phyloP scores from a whole-genome alignment of 352 stramenopile genomes.

The Stephanocyclus meneghinianus region DNA sequence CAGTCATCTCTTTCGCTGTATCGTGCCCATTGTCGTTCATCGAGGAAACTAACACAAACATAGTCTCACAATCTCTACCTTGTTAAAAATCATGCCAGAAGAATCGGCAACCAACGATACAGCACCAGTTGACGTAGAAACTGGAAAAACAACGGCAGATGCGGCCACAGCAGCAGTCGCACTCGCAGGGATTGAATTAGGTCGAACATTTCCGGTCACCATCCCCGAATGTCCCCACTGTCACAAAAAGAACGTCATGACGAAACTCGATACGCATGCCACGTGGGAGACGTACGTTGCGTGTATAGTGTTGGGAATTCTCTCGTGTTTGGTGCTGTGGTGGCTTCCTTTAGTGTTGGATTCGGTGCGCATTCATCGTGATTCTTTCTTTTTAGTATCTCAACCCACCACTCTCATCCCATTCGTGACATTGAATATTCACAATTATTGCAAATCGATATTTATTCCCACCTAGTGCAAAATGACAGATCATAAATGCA shows the following conservation, averaged over 20 bases:
- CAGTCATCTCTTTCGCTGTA: too few species aligned
- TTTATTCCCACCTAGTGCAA: background rate
- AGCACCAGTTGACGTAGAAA: background rate
- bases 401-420: background rate
- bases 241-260: conserved; percentile 5
- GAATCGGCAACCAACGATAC: background rate
- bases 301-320: conserved; percentile 2
- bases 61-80: background rate
- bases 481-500: conserved; percentile 9
- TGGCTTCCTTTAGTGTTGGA: conserved; percentile 8
- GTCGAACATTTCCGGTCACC: conserved; percentile 1
- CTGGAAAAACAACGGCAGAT: background rate
- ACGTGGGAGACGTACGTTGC: background rate
- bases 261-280: background rate
- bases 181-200: background rate
- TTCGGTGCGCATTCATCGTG: background rate
- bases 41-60: too few species aligned
- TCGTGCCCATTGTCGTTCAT: too few species aligned
- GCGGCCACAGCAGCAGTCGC: background rate
- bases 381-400: background rate
- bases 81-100: background rate
- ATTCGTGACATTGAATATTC: background rate
- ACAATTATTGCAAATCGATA: background rate
- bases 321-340: conserved; percentile 9
- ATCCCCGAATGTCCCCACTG: conserved; percentile 3